Conservation (phyloP, 306 rosid genomes). For the Cicer judaicum region DNA sequence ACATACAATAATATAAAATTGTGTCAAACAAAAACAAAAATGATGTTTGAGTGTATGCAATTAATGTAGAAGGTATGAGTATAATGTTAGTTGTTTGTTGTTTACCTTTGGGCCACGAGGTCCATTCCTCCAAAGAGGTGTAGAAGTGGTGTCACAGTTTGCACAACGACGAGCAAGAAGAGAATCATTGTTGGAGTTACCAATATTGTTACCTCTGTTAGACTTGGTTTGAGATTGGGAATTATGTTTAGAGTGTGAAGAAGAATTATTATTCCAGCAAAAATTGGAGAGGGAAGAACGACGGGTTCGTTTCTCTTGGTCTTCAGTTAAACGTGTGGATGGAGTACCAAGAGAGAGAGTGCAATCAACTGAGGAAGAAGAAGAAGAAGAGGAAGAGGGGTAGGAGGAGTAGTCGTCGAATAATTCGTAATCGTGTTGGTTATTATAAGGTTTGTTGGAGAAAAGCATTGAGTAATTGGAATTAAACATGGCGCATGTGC, state of each 20-base stretch:
- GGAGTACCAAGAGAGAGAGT: constrained; percentile 95
- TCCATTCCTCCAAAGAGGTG: constrained; percentile 98
- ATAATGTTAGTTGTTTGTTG: background rate
- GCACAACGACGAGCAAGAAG: constrained; percentile 97
- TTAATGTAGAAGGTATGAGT: too few species aligned
- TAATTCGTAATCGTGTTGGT: background rate
- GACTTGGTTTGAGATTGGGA: constrained; percentile 39
- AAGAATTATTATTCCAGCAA: background rate
- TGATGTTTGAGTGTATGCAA: too few species aligned
- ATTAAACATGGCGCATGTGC: constrained; percentile 66
- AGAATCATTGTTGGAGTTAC: constrained; percentile 52
- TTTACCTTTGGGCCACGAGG: constrained; percentile 99
- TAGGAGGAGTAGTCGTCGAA: too few species aligned
- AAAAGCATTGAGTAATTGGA: constrained; percentile 68
- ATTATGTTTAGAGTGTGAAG: background rate
- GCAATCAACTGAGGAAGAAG: constrained; percentile 82
- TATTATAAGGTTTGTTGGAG: constrained; percentile 53
- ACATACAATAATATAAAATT: background rate
- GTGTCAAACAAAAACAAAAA: too few species aligned
- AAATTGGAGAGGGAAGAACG: constrained; percentile 35
- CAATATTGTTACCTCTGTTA: constrained; percentile 16
- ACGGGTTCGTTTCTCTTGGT: constrained; percentile 48
- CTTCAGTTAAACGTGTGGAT: constrained; percentile 68
- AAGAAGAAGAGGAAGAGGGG: background rate
- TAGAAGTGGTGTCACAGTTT: constrained; percentile 96